phyloP scores from a whole-genome alignment of 192 early-diverging fungal species.

The Lobosporangium transversale region DNA sequence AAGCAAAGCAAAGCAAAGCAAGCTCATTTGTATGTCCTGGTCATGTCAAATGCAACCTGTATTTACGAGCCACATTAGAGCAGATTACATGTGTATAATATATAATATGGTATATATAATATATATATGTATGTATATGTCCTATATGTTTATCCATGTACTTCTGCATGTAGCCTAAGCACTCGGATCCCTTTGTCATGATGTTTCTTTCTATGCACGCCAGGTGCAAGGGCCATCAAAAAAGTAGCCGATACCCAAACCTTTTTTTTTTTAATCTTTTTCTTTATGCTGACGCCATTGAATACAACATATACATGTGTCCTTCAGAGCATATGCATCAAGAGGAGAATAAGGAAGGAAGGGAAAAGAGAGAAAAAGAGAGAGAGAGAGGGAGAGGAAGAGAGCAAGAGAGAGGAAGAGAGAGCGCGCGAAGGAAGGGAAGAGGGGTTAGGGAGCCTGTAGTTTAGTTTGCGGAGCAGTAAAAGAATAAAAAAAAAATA shows the following conservation, averaged over 20 bases:
- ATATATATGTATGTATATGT: neutral
- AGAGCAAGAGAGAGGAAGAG: no score
- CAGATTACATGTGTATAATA: no score
- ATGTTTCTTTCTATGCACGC: neutral
- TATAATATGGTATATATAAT: neutral
- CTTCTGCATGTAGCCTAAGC: neutral
- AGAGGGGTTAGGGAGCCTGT: no score
- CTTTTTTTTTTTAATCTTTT: neutral
- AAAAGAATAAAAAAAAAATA: no score
- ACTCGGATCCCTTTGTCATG: neutral
- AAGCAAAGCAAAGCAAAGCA: no score
- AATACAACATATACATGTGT: neutral
- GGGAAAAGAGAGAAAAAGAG: no score
- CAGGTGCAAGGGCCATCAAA: constrained; percentile 5
- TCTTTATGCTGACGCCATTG: constrained; percentile 1
- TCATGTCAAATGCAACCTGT: no score
- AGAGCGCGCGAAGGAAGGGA: no score
- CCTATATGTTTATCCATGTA: neutral
- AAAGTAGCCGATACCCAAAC: neutral
- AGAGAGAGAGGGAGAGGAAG: neutral
- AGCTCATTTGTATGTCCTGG: no score
- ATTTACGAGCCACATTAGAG: neutral
- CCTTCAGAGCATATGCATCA: no score
- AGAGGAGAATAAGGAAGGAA: no score
- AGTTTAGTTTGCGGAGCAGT: no score